A percentile compares a stretch with the other conserved stretches of the same genome.
phyloP scores from a whole-genome alignment of 352 stramenopile genomes.

The Phytophthora agathidicida region DNA sequence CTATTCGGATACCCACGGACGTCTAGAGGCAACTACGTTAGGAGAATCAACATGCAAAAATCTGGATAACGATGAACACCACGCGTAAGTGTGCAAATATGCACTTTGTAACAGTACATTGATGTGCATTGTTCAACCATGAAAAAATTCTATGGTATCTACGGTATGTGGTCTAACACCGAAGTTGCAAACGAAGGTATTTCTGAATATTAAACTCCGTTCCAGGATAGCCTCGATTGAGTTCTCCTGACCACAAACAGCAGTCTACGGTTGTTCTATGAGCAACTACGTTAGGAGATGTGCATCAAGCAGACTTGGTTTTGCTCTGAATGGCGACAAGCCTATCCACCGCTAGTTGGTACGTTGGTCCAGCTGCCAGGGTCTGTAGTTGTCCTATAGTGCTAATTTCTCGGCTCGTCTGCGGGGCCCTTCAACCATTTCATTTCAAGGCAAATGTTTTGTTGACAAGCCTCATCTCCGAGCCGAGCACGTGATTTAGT shows the following conservation, averaged over 20 bases:
- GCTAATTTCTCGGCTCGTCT: conserved; percentile 10
- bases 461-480: conserved; percentile 1
- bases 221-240: too few species aligned
- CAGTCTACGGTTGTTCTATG: background rate
- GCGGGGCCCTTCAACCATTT: conserved; percentile 11
- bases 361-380: background rate
- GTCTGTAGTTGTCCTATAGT: background rate
- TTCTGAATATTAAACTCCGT: background rate
- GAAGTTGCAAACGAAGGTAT: too few species aligned
- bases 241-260: too few species aligned
- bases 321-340: background rate
- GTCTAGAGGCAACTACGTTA: too few species aligned
- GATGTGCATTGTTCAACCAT: too few species aligned
- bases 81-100: too few species aligned
- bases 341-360: background rate
- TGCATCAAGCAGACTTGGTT: background rate
- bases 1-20: too few species aligned
- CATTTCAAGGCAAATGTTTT: background rate
- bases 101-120: too few species aligned
- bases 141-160: too few species aligned
- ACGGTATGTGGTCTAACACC: too few species aligned
- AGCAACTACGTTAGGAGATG: background rate
- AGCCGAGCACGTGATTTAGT: background rate
- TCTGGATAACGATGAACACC: too few species aligned
- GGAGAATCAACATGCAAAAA: too few species aligned